Conservation (phyloP, 2,329 filamentous ascomycete genomes). For the Delphinella strobiligena region DNA sequence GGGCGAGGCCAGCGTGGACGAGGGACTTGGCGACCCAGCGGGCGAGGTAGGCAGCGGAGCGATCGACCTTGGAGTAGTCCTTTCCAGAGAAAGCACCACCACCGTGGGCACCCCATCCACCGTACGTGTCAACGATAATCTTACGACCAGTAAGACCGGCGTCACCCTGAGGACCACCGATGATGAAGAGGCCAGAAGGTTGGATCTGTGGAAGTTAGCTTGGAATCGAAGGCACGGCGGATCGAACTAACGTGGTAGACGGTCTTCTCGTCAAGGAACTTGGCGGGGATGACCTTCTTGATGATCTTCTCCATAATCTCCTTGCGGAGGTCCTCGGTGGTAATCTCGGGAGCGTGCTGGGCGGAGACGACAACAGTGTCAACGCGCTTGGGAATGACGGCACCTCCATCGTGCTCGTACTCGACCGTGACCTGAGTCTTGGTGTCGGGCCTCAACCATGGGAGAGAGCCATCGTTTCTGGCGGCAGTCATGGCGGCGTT, state of each 20-base stretch:
- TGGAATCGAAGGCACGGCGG: background rate
- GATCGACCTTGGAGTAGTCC: slow-evolving; percentile 99
- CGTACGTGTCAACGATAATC: slow-evolving; percentile 99
- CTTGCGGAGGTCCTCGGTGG: slow-evolving; percentile 83
- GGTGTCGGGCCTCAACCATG: slow-evolving; percentile 96
- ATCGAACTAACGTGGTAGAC: slow-evolving; percentile 69
- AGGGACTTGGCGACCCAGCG: slow-evolving; percentile 99
- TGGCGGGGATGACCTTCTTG: slow-evolving; percentile 80
- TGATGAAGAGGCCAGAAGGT: slow-evolving; percentile 97
- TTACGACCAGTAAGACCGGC: slow-evolving; percentile 97
- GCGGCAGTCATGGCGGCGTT: slow-evolving; percentile 89
- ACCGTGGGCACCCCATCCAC: slow-evolving; percentile 98
- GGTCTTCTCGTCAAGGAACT: slow-evolving; percentile 87
- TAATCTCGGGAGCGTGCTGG: slow-evolving; percentile 81
- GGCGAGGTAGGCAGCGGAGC: slow-evolving; percentile 91
- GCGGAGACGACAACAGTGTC: slow-evolving; percentile 96
- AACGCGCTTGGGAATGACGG: slow-evolving; percentile 80
- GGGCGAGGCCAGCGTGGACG: slow-evolving; percentile 75
- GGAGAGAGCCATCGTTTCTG: slow-evolving; percentile 72
- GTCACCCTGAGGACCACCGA: slow-evolving; percentile 97
- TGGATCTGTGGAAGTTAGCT: slow-evolving; percentile 50
- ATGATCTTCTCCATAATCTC: slow-evolving; percentile 97
- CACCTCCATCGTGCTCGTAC: slow-evolving; percentile 93
- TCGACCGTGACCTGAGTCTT: slow-evolving; percentile 99
- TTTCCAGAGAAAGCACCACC: slow-evolving; percentile 99